Percentiles rank a stretch among this genome's conserved stretches.
These are phyloP conservation scores for Wickerhamomyces subpelliculosus DNA, from an alignment of 805 yeast species.

Conservation along the genomic window DNA sequence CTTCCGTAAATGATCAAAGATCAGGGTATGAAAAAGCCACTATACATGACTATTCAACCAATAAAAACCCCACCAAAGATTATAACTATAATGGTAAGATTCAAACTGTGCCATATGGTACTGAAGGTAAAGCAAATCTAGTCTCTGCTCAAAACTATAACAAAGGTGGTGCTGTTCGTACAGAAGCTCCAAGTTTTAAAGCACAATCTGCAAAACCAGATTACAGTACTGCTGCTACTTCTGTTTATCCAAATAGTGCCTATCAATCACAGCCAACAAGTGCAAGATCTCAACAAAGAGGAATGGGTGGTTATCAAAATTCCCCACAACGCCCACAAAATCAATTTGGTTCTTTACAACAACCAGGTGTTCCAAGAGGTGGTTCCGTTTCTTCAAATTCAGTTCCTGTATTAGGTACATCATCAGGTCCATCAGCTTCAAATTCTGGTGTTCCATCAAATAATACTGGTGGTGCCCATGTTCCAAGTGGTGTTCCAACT, in stretches of 20 bases:
- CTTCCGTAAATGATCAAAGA: constrained; percentile 12
- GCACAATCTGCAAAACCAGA: constrained; percentile 20
- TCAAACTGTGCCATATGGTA: background rate
- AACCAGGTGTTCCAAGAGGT: background rate
- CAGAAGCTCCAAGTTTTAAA: constrained; percentile 16
- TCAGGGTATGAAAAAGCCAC: constrained; percentile 15
- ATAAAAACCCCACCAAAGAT: constrained; percentile 3
- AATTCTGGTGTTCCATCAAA: background rate
- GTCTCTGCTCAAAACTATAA: constrained; percentile 19
- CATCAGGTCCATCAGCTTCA: too few species aligned
- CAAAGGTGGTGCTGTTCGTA: constrained; percentile 16
- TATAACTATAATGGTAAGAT: constrained; percentile 1
- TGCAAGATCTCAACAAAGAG: background rate
- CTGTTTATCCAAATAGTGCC: constrained; percentile 7
- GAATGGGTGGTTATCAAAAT: background rate
- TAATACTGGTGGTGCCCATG: background rate
- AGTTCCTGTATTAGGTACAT: background rate
- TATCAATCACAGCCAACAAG: constrained; percentile 8
- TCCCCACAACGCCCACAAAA: background rate
- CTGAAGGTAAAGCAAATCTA: constrained; percentile 20
- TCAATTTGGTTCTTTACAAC: too few species aligned
- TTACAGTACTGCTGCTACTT: constrained; percentile 8
- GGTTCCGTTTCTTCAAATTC: background rate
- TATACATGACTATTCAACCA: constrained; percentile 17
- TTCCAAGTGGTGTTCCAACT: background rate